Evolutionary conservation across 2,329 filamentous ascomycete species (phyloP), one percentile per base, ranked within the genome.

Genomic region (Ascochyta lentis): DNA sequence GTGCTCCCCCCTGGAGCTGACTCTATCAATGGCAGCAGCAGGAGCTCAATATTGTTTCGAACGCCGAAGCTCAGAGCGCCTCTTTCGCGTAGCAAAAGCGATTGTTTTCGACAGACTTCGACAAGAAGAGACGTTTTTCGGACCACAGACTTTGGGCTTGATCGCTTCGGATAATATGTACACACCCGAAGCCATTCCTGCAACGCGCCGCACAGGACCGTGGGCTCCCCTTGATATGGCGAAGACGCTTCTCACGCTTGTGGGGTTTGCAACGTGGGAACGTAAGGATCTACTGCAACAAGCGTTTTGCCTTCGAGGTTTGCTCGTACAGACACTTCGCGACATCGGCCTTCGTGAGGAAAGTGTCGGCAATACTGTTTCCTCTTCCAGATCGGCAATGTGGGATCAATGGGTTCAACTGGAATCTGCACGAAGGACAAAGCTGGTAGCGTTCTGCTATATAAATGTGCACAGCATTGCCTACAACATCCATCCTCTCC

Each of bases 1-100:
- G 34, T 63, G 61, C 35, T 71, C 69, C 9, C 69, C 72, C 3
- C 43, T 71, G 19, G 70, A 73, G 42, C 62, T 74, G 6, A 69
- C 70, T 2, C 55, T 75, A 6, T 64, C 68, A 4, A 73, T 75
- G 63, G 69, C 67, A 39, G 67, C 70, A 13, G 65, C 69, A 15
- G 72, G 72, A 7, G 71, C 72, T 10, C 69, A 73, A 38, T 73
- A 72, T 40, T 70, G 71, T 39, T 74, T 74, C 31, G 72, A 75
- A 49, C 58, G 63, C 42, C 56, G 61, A 38, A 72, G 69, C 41
- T 64, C 66, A 2, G 63, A 71, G 19, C 61, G 64, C 16, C 59
- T 75, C 2, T 73, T 72, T 50, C 58, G 63, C 2, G 65, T 68
- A 12, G 58, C 70, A 1, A 72, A 71, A 56, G 59, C 64, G 1